phyloP scores from a whole-genome alignment of 2,329 filamentous ascomycete species.

The Aspergillus chevalieri region DNA sequence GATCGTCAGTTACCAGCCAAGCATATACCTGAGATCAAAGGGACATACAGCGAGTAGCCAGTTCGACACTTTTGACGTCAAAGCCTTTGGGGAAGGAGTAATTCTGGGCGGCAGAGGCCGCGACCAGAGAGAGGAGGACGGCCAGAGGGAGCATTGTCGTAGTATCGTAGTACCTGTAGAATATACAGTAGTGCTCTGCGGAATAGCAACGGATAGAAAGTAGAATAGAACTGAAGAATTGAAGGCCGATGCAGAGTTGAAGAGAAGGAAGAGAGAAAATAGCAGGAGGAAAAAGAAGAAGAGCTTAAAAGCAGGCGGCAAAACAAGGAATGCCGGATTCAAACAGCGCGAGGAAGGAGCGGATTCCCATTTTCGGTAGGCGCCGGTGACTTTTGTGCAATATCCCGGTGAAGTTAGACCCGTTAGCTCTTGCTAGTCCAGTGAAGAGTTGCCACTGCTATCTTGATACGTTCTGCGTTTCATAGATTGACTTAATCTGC shows the following conservation, averaged over 20 bases:
- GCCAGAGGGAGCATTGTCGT: conserved; percentile 45
- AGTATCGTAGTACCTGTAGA: neutral
- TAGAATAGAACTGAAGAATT: neutral
- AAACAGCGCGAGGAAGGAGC: neutral
- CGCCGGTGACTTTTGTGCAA: no score
- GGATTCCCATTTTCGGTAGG: no score
- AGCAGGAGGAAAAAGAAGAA: conserved; percentile 1
- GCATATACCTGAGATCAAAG: neutral
- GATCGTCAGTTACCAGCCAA: neutral
- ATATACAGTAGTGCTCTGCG: neutral
- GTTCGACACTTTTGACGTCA: conserved; percentile 35
- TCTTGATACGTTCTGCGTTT: no score
- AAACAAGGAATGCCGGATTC: conserved; percentile 1
- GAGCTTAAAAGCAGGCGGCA: neutral
- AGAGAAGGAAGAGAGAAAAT: neutral
- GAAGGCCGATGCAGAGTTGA: neutral
- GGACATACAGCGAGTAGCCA: conserved; percentile 6
- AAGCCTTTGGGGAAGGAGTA: conserved; percentile 37
- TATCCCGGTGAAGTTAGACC: no score
- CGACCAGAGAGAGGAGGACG: conserved; percentile 42
- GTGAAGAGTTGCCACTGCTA: no score
- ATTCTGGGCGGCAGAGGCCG: conserved; percentile 44
- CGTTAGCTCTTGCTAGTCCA: no score
- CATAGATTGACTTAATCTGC: no score
- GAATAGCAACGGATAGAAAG: neutral